Conservation (phyloP, 2,329 filamentous ascomycete genomes). For the Colletotrichum chlorophyti region DNA sequence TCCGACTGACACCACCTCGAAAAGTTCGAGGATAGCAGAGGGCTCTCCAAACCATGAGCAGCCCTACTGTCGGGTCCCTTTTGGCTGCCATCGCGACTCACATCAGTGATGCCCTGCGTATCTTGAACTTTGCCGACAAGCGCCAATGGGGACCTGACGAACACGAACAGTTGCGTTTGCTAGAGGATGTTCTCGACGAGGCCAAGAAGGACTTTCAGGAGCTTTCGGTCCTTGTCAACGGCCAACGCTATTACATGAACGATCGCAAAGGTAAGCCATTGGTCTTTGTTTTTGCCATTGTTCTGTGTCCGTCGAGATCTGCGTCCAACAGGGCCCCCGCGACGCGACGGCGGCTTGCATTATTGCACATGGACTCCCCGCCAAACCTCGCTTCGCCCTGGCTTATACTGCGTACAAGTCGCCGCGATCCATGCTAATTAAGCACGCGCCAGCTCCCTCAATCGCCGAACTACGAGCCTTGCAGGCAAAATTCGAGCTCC, state of each 20-base stretch:
- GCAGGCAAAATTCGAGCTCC: slow-evolving; percentile 52
- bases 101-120: slow-evolving; percentile 59
- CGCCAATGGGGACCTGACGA: slow-evolving; percentile 65
- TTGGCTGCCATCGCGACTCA: slow-evolving; percentile 64
- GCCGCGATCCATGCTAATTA: slow-evolving; percentile 27
- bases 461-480: slow-evolving; percentile 57
- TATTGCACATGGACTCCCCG: neutral
- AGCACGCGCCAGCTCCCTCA: slow-evolving; percentile 52
- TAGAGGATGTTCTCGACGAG: slow-evolving; percentile 63
- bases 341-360: slow-evolving; percentile 6
- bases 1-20: slow-evolving; percentile 5
- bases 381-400: slow-evolving; percentile 1
- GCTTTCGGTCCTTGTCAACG: slow-evolving; percentile 60
- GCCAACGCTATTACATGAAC: slow-evolving; percentile 63
- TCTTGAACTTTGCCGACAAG: slow-evolving; percentile 64
- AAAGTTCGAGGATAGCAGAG: slow-evolving; percentile 23
- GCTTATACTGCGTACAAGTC: slow-evolving; percentile 1
- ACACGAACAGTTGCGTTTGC: slow-evolving; percentile 62
- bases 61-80: slow-evolving; percentile 63
- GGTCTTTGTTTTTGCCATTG: neutral
- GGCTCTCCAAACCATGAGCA: slow-evolving; percentile 40
- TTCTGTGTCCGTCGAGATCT: slow-evolving; percentile 1
- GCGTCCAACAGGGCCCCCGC: slow-evolving; percentile 11
- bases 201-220: slow-evolving; percentile 68
- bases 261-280: slow-evolving; percentile 57